Evolutionary conservation across 2,329 filamentous ascomycete genomes (phyloP).

Genomic region (Truncatella angustata): DNA sequence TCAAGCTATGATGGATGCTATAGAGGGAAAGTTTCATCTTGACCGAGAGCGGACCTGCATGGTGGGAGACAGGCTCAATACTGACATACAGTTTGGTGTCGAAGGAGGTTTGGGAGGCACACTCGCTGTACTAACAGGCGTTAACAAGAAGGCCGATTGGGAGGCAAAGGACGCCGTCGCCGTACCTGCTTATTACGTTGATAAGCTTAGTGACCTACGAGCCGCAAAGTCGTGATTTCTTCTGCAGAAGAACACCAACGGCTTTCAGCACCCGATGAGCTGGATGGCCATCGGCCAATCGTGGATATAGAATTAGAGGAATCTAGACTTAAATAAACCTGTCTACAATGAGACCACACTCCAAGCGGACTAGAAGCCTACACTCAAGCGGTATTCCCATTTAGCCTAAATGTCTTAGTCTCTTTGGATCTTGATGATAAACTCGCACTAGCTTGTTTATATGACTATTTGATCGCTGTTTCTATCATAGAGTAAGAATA

Average conservation of each 20-base stretch:
- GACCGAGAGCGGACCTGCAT: conserved; percentile 86
- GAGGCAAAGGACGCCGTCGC: conserved; percentile 65
- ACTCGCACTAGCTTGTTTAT: not conserved
- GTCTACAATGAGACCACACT: not conserved
- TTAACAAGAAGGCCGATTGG: conserved; percentile 82
- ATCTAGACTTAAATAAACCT: not conserved
- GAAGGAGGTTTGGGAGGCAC: conserved; percentile 90
- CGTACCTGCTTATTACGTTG: conserved; percentile 79
- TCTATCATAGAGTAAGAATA: not conserved
- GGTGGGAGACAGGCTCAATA: conserved; percentile 91
- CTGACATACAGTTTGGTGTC: conserved; percentile 93
- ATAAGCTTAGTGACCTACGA: conserved; percentile 76
- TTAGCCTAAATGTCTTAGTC: not conserved
- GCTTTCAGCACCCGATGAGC: not conserved
- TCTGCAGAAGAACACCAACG: not conserved
- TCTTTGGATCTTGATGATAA: not conserved
- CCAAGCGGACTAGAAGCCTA: not conserved
- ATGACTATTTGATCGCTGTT: not conserved
- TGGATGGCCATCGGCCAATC: not conserved
- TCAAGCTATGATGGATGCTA: conserved; percentile 98
- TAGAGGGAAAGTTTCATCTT: conserved; percentile 93
- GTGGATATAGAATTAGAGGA: not conserved
- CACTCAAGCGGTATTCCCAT: not conserved
- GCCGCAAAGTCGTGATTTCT: conserved; percentile 17
- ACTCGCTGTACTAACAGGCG: conserved; percentile 85